These are phyloP conservation scores for Aspergillus piperis DNA, from an alignment of 2,329 filamentous ascomycete genomes.

Conservation along the genomic window DNA sequence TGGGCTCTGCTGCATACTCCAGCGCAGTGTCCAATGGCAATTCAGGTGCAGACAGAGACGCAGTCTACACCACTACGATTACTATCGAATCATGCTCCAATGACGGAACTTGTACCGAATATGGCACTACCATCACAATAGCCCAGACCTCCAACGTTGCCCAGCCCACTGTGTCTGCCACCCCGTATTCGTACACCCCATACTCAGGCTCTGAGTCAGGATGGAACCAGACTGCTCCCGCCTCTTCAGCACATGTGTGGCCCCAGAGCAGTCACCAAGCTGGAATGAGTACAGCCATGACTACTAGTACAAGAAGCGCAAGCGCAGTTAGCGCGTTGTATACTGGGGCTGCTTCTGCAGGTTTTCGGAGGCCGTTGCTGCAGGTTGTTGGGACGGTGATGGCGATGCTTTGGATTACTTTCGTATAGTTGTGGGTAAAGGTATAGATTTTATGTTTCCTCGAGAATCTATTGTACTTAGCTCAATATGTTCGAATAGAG, in stretches of 20 bases:
- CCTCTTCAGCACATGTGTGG: neutral
- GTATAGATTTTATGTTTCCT: too few relatives aligned
- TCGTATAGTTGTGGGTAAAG: neutral
- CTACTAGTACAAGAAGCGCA: neutral
- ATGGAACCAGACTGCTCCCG: neutral
- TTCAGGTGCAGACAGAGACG: neutral
- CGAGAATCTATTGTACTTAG: neutral
- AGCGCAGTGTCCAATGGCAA: neutral
- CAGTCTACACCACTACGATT: conserved; percentile 16
- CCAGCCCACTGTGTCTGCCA: neutral
- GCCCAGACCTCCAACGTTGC: neutral
- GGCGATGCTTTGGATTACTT: neutral
- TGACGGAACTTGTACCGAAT: conserved; percentile 16
- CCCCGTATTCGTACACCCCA: neutral
- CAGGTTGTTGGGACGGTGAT: neutral
- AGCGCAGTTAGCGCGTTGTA: neutral
- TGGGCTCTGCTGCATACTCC: neutral
- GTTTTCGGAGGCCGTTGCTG: neutral
- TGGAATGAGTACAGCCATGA: neutral
- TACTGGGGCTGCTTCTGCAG: neutral
- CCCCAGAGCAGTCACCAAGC: neutral
- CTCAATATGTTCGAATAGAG: conserved; percentile 36
- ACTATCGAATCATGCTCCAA: conserved; percentile 17
- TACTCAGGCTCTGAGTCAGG: neutral
- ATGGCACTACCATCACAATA: conserved; percentile 22